Conservation (phyloP, 2,329 filamentous ascomycete genomes). For the Ophiostoma sp. region DNA sequence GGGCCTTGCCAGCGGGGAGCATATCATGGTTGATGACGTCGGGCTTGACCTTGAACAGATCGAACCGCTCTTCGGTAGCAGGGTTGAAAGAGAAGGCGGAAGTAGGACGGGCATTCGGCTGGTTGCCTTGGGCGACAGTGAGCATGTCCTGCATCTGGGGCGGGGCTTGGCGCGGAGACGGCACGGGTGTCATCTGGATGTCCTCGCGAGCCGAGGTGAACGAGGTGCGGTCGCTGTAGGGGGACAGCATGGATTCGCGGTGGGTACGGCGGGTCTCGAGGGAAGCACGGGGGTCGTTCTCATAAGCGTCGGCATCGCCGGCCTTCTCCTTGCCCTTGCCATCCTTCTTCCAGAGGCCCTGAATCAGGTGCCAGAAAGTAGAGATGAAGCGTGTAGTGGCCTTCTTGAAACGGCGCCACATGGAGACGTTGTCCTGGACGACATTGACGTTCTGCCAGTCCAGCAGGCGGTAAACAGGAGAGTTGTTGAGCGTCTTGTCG, state of each 20-base stretch:
- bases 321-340: conserved; percentile 46
- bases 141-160: conserved; percentile 33
- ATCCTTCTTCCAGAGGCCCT: conserved; percentile 47
- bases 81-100: conserved; percentile 36
- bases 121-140: conserved; percentile 37
- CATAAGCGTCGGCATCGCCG: conserved; percentile 40
- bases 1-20: conserved; percentile 61
- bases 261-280: conserved; percentile 55
- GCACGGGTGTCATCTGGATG: conserved; percentile 94
- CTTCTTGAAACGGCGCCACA: conserved; percentile 90
- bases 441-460: conserved; percentile 94
- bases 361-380: conserved; percentile 46
- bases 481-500: conserved; percentile 93
- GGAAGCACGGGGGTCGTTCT: conserved; percentile 59
- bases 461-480: conserved; percentile 80
- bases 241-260: conserved; percentile 50
- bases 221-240: conserved; percentile 44
- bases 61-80: conserved; percentile 30
- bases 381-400: conserved; percentile 60
- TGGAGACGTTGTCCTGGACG: conserved; percentile 73
- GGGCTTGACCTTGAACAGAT: conserved; percentile 44
- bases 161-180: conserved; percentile 53
- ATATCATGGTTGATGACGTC: conserved; percentile 68
- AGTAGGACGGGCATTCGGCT: conserved; percentile 33
- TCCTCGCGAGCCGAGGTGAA: conserved; percentile 57